Conservation (phyloP, 2,329 filamentous ascomycete genomes). For the Dryadomyces quercus-mongolicae region DNA sequence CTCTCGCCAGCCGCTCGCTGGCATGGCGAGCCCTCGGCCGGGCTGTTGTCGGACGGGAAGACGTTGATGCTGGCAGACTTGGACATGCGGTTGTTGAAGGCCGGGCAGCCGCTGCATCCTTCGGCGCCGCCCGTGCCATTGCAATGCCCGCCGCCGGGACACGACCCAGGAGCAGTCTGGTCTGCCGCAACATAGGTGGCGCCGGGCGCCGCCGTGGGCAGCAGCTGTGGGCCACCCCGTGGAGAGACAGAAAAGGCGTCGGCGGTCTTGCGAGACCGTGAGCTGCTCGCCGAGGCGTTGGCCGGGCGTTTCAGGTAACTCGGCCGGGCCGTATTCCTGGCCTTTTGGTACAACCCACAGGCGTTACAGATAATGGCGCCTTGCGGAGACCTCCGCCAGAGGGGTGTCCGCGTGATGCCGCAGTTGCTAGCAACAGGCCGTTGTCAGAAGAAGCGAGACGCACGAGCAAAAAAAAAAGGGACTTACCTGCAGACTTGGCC, state of each 20-base stretch:
- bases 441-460: not conserved
- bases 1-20: not conserved
- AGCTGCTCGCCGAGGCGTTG: constrained; percentile 28
- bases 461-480: too few species aligned
- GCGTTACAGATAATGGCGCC: constrained; percentile 97
- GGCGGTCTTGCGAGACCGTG: constrained; percentile 26
- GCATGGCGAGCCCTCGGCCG: not conserved
- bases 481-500: constrained; percentile 63
- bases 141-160: constrained; percentile 86
- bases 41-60: constrained; percentile 22
- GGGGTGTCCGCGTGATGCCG: constrained; percentile 79
- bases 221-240: constrained; percentile 25
- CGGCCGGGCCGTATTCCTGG: constrained; percentile 79
- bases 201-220: constrained; percentile 28
- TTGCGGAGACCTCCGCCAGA: constrained; percentile 88
- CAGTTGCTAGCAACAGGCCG: constrained; percentile 58
- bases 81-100: constrained; percentile 91
- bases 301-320: constrained; percentile 77
- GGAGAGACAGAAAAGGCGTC: constrained; percentile 24
- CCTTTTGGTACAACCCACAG: constrained; percentile 89
- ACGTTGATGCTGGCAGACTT: constrained; percentile 67
- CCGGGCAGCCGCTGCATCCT: constrained; percentile 89
- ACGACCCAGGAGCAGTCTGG: constrained; percentile 69
- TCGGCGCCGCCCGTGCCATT: constrained; percentile 94
- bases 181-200: constrained; percentile 70